Evolutionary conservation across 2,329 filamentous ascomycete species (phyloP), one percentile per base, ranked within the genome.

Genomic region (Aspergillus thermomutatus): DNA sequence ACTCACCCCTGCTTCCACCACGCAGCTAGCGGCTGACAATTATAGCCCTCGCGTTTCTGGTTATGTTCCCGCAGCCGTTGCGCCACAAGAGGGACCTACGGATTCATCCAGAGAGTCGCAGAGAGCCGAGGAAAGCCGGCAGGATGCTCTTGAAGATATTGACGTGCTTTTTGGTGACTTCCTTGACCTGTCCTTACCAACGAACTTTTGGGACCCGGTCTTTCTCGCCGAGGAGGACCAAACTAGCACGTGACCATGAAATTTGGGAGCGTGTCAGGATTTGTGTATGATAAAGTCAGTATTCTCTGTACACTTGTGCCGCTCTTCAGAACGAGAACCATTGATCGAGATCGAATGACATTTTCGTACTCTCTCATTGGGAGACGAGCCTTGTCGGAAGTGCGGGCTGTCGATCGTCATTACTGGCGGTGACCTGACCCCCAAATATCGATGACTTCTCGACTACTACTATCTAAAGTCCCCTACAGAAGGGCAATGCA

Each of bases 41-140:
- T 23, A 49, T 51, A 11, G 19, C 26, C 51, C 46, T 27, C 48
- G 19, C 14, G 28, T 28, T 31, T 40, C 27, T 19, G 19, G n/a
- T 27, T 17, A 43, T 19, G 19, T 31, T 6, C 31, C 31, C 23
- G n/a, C 47, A 43, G 23, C 46, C 14, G 27, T 56, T 21, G 45
- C 53, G 10, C 14, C 23, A 37, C 37, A 52, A 14, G n/a, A 45
- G 27, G 26, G 49, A 9, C 31, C 56, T 26, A n/a, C 21, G 10
- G 25, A 46, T 27, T 57, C 56, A 72, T 77, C 71, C 68, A 64
- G 52, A 74, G 78, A 21, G 72, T 77, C 53, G 11, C 77, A 80
- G 28, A 74, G 81, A 14, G 72, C 73, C 46, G 69, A 79, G 14
- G 77, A 77, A 14, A 77, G 74, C 52, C 71, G 74, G 41, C 70